Evolutionary conservation across 257 asterid genomes (phyloP).

Genomic region (Misopates orontium): DNA sequence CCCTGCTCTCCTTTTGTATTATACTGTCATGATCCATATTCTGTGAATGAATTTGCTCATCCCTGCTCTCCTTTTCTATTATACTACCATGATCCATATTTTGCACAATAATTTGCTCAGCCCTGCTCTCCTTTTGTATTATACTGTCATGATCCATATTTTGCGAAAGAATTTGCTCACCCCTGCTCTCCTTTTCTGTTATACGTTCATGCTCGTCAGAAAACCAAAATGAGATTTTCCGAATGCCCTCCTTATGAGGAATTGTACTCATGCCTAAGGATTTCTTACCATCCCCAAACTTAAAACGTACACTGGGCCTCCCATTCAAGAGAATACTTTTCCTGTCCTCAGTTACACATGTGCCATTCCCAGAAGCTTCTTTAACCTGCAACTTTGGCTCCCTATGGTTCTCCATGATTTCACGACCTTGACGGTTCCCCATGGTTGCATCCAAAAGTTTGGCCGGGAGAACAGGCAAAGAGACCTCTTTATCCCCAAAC

Average conservation of each 20-base stretch:
- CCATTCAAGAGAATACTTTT: slow-evolving; percentile 43
- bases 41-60: slow-evolving; percentile 42
- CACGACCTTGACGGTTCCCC: slow-evolving; percentile 33
- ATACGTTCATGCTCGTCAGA: slow-evolving; percentile 37
- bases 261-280: slow-evolving; percentile 29
- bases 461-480: slow-evolving; percentile 53
- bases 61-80: slow-evolving; percentile 40
- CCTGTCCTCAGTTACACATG: slow-evolving; percentile 39
- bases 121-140: slow-evolving; percentile 40
- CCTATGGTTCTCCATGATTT: slow-evolving; percentile 36
- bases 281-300: slow-evolving; percentile 46
- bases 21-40: slow-evolving; percentile 37
- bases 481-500: slow-evolving; percentile 54
- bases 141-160: slow-evolving; percentile 37
- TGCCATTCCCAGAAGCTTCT: slow-evolving; percentile 37
- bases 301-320: slow-evolving; percentile 55
- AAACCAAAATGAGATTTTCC: slow-evolving; percentile 44
- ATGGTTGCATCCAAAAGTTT: slow-evolving; percentile 43
- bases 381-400: slow-evolving; percentile 44
- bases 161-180: slow-evolving; percentile 42
- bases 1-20: slow-evolving; percentile 40
- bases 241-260: slow-evolving; percentile 37
- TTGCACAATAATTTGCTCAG: slow-evolving; percentile 41
- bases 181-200: slow-evolving; percentile 40
- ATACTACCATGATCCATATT: slow-evolving; percentile 37